Evolutionary conservation across 1,284 basidiomycete species (phyloP).

Genomic region (Xerocomus minutiporus): DNA sequence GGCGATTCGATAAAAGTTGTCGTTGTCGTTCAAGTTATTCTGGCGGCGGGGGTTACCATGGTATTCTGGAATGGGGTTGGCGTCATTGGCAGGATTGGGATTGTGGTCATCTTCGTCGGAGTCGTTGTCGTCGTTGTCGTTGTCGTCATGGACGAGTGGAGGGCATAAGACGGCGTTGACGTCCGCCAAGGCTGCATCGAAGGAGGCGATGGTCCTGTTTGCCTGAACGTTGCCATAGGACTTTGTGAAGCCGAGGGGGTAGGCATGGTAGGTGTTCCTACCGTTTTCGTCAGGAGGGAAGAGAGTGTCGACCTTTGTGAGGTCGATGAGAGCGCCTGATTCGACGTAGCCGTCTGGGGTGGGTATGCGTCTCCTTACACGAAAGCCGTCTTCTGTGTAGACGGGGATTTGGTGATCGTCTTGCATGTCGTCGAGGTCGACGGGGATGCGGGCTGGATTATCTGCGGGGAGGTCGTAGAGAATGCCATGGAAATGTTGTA

Average conservation of each 20-base stretch:
- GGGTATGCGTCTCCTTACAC: background rate
- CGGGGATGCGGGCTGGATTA: background rate
- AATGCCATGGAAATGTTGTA: background rate
- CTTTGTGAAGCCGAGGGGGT: constrained; percentile 9
- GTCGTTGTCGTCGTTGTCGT: background rate
- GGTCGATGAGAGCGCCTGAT: constrained; percentile 2
- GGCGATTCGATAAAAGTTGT: no score
- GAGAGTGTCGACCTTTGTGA: background rate
- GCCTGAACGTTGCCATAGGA: constrained; percentile 1
- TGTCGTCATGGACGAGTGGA: background rate
- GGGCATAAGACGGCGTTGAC: background rate
- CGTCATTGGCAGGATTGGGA: no score
- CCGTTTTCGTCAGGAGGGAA: background rate
- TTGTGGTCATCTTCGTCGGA: no score
- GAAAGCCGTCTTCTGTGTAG: background rate
- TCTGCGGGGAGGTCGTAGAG: background rate
- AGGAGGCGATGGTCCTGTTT: background rate
- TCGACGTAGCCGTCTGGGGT: background rate
- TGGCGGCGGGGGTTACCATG: no score
- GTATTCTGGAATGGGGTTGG: no score
- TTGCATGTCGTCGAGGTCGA: background rate
- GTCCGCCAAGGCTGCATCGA: background rate
- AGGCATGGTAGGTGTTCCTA: background rate
- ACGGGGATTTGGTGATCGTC: background rate
- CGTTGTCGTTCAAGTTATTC: no score